phyloP scores from a whole-genome alignment of 2,329 filamentous ascomycete genomes.

The Verticillium dahliae region DNA sequence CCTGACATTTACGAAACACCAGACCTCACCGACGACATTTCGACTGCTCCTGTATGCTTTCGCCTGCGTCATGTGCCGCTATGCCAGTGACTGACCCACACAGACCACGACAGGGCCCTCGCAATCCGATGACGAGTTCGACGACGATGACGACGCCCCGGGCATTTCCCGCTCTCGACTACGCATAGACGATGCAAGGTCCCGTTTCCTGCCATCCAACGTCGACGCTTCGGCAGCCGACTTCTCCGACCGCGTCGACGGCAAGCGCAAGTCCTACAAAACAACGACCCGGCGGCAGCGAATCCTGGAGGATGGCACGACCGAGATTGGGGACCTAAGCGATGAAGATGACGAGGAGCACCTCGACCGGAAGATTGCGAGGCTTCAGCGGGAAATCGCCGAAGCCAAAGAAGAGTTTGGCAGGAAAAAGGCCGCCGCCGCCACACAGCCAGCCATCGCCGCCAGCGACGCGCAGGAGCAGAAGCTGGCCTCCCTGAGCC shows the following conservation, averaged over 20 bases:
- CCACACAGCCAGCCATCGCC: conserved; percentile 13
- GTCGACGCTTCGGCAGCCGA: conserved; percentile 75
- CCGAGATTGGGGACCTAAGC: conserved; percentile 67
- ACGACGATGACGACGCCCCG: conserved; percentile 54
- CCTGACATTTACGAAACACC: conserved; percentile 97
- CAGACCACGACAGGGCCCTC: conserved; percentile 51
- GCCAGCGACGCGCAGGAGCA: conserved; percentile 32
- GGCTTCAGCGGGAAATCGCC: conserved; percentile 76
- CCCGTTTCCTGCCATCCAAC: conserved; percentile 67
- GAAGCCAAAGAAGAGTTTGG: conserved; percentile 61
- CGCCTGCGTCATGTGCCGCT: background rate
- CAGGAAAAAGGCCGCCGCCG: conserved; percentile 38
- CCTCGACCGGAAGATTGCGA: conserved; percentile 70
- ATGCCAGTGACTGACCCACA: conserved; percentile 12
- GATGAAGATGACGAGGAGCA: conserved; percentile 66
- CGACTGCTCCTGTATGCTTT: conserved; percentile 68
- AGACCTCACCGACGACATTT: conserved; percentile 83
- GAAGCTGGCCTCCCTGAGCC: conserved; percentile 62
- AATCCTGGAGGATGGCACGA: conserved; percentile 54
- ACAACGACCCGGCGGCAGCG: conserved; percentile 62
- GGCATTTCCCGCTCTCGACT: conserved; percentile 72
- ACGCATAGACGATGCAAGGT: conserved; percentile 71
- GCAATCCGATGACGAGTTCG: conserved; percentile 55
- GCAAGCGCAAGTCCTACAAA: conserved; percentile 78
- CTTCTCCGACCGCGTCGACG: conserved; percentile 82